phyloP scores from a whole-genome alignment of 768 basidiomycete species.

The Baorangia bicolor region DNA sequence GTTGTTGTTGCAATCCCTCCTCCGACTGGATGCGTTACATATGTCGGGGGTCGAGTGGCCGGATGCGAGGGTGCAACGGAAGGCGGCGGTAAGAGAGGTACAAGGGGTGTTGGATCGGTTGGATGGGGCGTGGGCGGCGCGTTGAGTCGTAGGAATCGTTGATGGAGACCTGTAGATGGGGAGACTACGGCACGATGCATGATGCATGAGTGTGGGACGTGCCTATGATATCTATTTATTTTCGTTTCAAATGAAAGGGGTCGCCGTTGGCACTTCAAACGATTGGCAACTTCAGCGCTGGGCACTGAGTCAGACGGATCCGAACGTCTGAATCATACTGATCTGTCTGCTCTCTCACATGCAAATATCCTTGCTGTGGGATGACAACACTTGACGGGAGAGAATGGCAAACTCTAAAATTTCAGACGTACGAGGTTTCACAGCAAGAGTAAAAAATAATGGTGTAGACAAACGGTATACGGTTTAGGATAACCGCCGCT shows the following conservation, averaged over 20 bases:
- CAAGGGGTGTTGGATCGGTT: slow-evolving; percentile 80
- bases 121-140: slow-evolving; percentile 63
- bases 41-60: slow-evolving; percentile 70
- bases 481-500: no score
- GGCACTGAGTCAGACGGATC: neutral
- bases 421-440: no score
- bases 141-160: slow-evolving; percentile 6
- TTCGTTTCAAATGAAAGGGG: neutral
- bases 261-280: neutral
- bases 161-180: neutral
- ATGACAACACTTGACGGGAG: no score
- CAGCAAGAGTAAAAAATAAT: no score
- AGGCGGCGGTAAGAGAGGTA: slow-evolving; percentile 83
- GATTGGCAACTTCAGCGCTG: neutral
- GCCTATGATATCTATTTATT: neutral
- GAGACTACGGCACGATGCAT: neutral
- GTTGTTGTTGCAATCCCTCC: slow-evolving; percentile 79
- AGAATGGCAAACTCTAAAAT: no score
- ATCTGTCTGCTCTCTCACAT: no score
- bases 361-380: no score
- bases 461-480: no score
- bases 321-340: neutral
- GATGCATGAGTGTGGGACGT: no score
- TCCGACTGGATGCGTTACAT: slow-evolving; percentile 80
- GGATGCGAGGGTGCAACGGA: slow-evolving; percentile 75